Evolutionary conservation across 2,329 filamentous ascomycete genomes (phyloP), one percentile per base, ranked within the genome.

Genomic region (Xylariales sp.): DNA sequence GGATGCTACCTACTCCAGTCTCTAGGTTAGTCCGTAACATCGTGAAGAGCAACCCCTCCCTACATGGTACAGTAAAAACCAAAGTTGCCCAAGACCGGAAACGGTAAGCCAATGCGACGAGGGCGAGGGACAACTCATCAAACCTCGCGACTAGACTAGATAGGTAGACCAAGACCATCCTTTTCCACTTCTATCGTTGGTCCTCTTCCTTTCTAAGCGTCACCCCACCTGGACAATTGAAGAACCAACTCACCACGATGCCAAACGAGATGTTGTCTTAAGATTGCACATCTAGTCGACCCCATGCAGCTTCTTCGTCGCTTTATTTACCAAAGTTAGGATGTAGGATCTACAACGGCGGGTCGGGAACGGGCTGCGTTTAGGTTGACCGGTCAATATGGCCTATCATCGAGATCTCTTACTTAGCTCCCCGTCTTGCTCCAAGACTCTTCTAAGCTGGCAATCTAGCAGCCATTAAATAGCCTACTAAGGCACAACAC

Each of bases 101-200:
- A 56, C 43, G 63, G 69, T 28, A 69, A 67, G 69, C 58, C 30
- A 60, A 65, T 67, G 63, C 67, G 67, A 53, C 67, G 36, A 63
- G 64, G 66, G 60, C 55, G 55, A 62, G 30, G 61, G 63, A 71
- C 69, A 71, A 71, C 69, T 66, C 69, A 71, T 69, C 69, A 58
- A 54, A n/a, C 36, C 18, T 59, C 41, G 56, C 7, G 39, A 49
- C 50, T 39, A 63, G 41, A 41, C 39, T 41, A 41, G 10, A 10
- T 41, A 14, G 39, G 12, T 12, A 14, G 10, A 48, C 36, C 28
- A 59, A 12, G 32, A 48, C 34, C 50, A 66, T 65, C 54, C 61
- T 59, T 62, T 65, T 62, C 56, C 62, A 65, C 36, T 18, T 48
- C 58, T 23, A 23, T 23, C 23, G 23, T 23, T 23, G 23, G 23